Evolutionary conservation across 1,139 yeast genomes (phyloP).

Genomic region (Geotrichum citri-aurantii): DNA sequence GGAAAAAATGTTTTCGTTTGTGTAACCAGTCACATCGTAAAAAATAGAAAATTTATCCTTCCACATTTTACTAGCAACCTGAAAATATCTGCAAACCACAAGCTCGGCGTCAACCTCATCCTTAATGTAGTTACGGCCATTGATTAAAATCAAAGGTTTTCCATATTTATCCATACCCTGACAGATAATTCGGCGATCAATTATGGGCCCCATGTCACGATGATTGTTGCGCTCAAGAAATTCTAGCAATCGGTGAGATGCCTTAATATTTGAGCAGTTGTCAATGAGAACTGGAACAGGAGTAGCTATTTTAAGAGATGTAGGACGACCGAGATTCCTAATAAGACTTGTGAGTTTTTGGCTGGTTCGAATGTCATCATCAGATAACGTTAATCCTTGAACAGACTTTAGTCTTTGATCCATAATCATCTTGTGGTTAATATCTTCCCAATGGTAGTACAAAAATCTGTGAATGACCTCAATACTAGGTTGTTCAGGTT

Average conservation of each 20-base stretch:
- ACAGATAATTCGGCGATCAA: constrained; percentile 48
- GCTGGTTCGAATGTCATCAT: constrained; percentile 21
- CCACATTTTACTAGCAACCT: constrained; percentile 70
- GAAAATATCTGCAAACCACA: constrained; percentile 57
- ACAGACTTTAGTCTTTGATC: constrained; percentile 22
- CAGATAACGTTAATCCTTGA: constrained; percentile 2
- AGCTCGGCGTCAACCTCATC: constrained; percentile 48
- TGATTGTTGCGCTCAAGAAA: constrained; percentile 67
- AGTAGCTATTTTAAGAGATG: neutral
- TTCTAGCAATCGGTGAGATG: constrained; percentile 47
- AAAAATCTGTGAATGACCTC: constrained; percentile 53
- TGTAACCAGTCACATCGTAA: constrained; percentile 64
- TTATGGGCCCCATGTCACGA: constrained; percentile 45
- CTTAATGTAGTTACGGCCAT: constrained; percentile 43
- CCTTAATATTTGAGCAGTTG: constrained; percentile 2
- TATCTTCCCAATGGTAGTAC: constrained; percentile 53
- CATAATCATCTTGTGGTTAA: constrained; percentile 33
- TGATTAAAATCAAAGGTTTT: constrained; percentile 58
- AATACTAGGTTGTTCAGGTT: constrained; percentile 27
- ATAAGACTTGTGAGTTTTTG: constrained; percentile 25
- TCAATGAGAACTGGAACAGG: neutral
- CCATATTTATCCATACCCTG: constrained; percentile 71
- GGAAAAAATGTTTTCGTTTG: constrained; percentile 37
- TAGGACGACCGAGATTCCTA: constrained; percentile 28
- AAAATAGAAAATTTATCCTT: constrained; percentile 58